A percentile compares a stretch with the other conserved stretches of the same genome.
These are phyloP conservation scores for Neopestalotiopsis rosae DNA, from an alignment of 2,329 filamentous ascomycete species.

Conservation along the genomic window DNA sequence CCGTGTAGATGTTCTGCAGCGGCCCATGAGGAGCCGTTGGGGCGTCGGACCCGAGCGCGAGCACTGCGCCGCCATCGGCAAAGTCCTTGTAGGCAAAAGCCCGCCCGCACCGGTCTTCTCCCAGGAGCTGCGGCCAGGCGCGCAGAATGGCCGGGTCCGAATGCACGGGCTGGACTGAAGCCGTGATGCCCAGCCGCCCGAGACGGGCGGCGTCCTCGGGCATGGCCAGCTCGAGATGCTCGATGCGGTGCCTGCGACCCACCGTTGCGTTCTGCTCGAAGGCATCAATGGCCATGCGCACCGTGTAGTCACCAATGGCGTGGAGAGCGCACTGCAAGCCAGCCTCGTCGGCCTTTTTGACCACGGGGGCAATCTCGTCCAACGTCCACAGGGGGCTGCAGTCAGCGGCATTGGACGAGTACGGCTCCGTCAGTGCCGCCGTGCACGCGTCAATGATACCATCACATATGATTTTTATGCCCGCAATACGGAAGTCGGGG, in stretches of 20 bases:
- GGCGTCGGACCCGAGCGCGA: conserved; percentile 51
- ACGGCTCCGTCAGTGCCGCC: conserved; percentile 64
- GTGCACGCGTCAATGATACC: conserved; percentile 71
- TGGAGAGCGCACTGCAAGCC: conserved; percentile 68
- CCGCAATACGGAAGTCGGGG: conserved; percentile 56
- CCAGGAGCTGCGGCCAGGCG: conserved; percentile 65
- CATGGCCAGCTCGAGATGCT: conserved; percentile 67
- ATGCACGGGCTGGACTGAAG: conserved; percentile 63
- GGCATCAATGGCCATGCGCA: conserved; percentile 62
- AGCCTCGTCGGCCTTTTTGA: conserved; percentile 56
- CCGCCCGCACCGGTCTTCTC: conserved; percentile 55
- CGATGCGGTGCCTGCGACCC: conserved; percentile 63
- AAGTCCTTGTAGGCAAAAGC: conserved; percentile 71
- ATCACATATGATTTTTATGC: conserved; percentile 70
- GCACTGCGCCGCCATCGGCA: conserved; percentile 46
- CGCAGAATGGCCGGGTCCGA: conserved; percentile 65
- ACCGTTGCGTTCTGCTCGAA: conserved; percentile 49
- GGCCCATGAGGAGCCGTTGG: conserved; percentile 51
- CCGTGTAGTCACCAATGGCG: conserved; percentile 67
- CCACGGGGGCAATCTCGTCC: conserved; percentile 56
- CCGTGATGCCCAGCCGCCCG: conserved; percentile 63
- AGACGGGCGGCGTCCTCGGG: conserved; percentile 60
- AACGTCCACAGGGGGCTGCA: conserved; percentile 60
- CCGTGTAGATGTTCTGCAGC: conserved; percentile 50
- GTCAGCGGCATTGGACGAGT: conserved; percentile 51